phyloP scores from a whole-genome alignment of 768 basidiomycete species.

The Solioccasus polychromus region DNA sequence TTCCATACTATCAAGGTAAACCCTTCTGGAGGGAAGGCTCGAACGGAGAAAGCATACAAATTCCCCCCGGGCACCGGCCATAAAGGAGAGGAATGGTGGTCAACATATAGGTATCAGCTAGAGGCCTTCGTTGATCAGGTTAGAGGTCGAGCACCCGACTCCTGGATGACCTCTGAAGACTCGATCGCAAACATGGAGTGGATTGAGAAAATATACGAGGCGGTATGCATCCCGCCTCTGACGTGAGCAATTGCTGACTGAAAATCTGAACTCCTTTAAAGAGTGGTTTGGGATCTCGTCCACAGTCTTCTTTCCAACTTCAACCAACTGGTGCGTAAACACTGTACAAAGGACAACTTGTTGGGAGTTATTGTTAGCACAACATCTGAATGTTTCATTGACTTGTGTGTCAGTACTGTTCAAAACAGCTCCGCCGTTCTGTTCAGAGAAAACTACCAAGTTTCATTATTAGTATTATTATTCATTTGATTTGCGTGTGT shows the following conservation, averaged over 20 bases:
- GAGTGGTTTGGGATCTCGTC: conserved; percentile 35
- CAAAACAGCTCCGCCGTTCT: too few species aligned
- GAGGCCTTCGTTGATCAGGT: conserved; percentile 64
- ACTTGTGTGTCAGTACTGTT: neutral
- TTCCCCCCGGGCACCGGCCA: conserved; percentile 27
- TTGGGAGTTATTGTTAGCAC: neutral
- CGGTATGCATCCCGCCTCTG: conserved; percentile 32
- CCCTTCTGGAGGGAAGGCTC: conserved; percentile 29
- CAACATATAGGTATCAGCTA: conserved; percentile 52
- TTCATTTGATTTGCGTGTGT: too few species aligned
- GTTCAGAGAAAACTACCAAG: too few species aligned
- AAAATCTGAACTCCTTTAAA: conserved; percentile 11
- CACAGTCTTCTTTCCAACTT: conserved; percentile 30
- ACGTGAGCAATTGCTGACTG: neutral
- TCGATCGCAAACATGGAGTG: conserved; percentile 54
- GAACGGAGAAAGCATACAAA: conserved; percentile 45
- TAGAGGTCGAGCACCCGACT: conserved; percentile 47
- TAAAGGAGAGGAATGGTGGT: conserved; percentile 59
- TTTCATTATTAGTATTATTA: too few species aligned
- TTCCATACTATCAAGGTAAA: conserved; percentile 50
- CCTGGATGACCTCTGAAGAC: conserved; percentile 55
- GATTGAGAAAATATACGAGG: conserved; percentile 56
- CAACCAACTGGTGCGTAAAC: too few species aligned
- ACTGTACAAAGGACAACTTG: too few species aligned
- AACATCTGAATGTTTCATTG: neutral